phyloP scores from a whole-genome alignment of 202 grass and related monocot species.

The Digitaria exilis region DNA sequence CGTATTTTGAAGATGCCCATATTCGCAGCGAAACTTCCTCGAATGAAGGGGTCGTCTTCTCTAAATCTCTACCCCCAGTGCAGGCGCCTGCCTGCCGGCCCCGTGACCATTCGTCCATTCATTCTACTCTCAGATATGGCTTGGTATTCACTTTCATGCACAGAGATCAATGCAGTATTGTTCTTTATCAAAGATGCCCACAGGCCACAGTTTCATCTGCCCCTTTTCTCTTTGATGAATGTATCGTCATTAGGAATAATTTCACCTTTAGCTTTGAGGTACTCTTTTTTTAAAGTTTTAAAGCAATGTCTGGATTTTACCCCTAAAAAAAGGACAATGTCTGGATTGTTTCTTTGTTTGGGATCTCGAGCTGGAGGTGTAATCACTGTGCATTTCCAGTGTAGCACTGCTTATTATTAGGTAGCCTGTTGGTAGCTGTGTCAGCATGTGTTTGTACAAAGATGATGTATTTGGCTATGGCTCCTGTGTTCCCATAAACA shows the following conservation, averaged over 20 bases:
- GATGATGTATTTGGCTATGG: background rate
- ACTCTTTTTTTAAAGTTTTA: background rate
- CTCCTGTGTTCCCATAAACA: background rate
- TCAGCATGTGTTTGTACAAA: background rate
- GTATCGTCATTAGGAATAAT: conserved; percentile 10
- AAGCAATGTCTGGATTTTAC: background rate
- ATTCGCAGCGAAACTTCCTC: conserved; percentile 34
- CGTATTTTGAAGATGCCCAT: background rate
- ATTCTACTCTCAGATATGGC: background rate
- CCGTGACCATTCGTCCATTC: background rate
- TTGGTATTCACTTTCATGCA: background rate
- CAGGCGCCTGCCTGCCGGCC: background rate
- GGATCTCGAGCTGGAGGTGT: background rate
- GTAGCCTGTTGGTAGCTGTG: background rate
- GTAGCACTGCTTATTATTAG: background rate
- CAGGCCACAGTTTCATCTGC: too few species aligned
- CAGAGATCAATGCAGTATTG: conserved; percentile 2
- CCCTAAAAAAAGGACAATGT: background rate
- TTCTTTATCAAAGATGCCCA: conserved; percentile 2
- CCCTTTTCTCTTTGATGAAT: background rate
- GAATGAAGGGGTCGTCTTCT: background rate
- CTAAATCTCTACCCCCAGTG: background rate
- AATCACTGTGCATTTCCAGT: background rate
- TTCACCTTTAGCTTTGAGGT: conserved; percentile 13
- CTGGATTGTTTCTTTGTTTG: background rate